These are phyloP conservation scores for Malbranchea zuffiana DNA, from an alignment of 2,329 filamentous ascomycete genomes.

Conservation along the genomic window DNA sequence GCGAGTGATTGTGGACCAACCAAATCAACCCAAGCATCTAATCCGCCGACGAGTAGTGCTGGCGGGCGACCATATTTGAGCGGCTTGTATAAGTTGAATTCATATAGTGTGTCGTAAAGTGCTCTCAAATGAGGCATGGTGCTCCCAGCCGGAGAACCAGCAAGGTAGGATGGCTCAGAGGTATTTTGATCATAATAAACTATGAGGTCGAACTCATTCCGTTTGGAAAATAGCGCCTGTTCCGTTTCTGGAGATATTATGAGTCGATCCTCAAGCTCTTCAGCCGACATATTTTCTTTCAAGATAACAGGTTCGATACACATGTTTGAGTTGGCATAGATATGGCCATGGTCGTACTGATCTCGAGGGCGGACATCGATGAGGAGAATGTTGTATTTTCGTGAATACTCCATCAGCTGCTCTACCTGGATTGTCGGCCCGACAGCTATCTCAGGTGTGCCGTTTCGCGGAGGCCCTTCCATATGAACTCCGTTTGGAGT, in stretches of 20 bases:
- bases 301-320: slow-evolving; percentile 79
- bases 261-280: slow-evolving; percentile 46
- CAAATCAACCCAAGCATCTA: slow-evolving; percentile 79
- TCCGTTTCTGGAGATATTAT: slow-evolving; percentile 47
- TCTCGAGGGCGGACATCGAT: slow-evolving; percentile 76
- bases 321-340: slow-evolving; percentile 70
- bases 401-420: slow-evolving; percentile 60
- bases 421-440: slow-evolving; percentile 56
- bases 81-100: slow-evolving; percentile 71
- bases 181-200: slow-evolving; percentile 77
- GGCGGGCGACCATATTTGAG: slow-evolving; percentile 55
- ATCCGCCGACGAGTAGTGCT: slow-evolving; percentile 67
- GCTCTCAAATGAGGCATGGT: slow-evolving; percentile 52
- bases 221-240: slow-evolving; percentile 58
- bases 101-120: slow-evolving; percentile 66
- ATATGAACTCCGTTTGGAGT: slow-evolving; percentile 35
- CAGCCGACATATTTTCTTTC: slow-evolving; percentile 55
- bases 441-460: slow-evolving; percentile 41
- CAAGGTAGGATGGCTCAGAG: slow-evolving; percentile 47
- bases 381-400: slow-evolving; percentile 56
- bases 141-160: slow-evolving; percentile 36
- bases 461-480: slow-evolving; percentile 31
- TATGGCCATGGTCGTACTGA: slow-evolving; percentile 78
- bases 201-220: slow-evolving; percentile 69
- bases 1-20: slow-evolving; percentile 58